A percentile compares a stretch with the other conserved stretches of the same genome.
These are phyloP conservation scores for Penicillium samsonianum DNA, from an alignment of 495 filamentous ascomycete genomes.

Conservation along the genomic window DNA sequence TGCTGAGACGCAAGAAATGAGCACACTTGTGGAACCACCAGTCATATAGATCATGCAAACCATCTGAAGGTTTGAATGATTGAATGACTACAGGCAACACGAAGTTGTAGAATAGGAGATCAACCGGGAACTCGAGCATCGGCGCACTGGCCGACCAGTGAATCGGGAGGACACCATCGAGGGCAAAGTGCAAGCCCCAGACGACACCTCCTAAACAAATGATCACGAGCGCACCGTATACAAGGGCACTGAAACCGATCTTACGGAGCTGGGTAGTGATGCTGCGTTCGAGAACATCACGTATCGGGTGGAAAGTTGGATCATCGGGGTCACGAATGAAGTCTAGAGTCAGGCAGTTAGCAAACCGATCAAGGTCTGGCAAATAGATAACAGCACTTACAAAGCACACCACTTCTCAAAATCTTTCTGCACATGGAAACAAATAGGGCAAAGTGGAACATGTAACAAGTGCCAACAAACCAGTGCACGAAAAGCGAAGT, in stretches of 20 bases:
- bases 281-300: slow-evolving; percentile 92
- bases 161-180: slow-evolving; percentile 77
- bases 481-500: slow-evolving; percentile 96
- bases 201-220: slow-evolving; percentile 94
- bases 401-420: slow-evolving; percentile 88
- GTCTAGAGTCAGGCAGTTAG: slow-evolving; percentile 50
- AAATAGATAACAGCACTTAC: slow-evolving; percentile 48
- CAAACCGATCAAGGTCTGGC: neutral
- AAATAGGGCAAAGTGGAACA: slow-evolving; percentile 99
- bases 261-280: slow-evolving; percentile 93
- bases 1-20: slow-evolving; percentile 72
- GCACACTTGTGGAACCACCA: slow-evolving; percentile 98
- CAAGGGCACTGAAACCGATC: slow-evolving; percentile 91
- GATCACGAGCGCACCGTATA: slow-evolving; percentile 91
- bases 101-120: slow-evolving; percentile 95
- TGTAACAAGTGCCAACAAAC: slow-evolving; percentile 98
- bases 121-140: slow-evolving; percentile 90
- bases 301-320: slow-evolving; percentile 95
- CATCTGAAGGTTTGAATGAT: slow-evolving; percentile 81
- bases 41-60: slow-evolving; percentile 77
- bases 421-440: slow-evolving; percentile 99
- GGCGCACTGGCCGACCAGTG: slow-evolving; percentile 90
- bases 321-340: slow-evolving; percentile 99
- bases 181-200: slow-evolving; percentile 74
- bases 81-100: slow-evolving; percentile 81